Evolutionary conservation across 2,329 filamentous ascomycete species (phyloP).

Genomic region (Aureobasidium melanogenum): DNA sequence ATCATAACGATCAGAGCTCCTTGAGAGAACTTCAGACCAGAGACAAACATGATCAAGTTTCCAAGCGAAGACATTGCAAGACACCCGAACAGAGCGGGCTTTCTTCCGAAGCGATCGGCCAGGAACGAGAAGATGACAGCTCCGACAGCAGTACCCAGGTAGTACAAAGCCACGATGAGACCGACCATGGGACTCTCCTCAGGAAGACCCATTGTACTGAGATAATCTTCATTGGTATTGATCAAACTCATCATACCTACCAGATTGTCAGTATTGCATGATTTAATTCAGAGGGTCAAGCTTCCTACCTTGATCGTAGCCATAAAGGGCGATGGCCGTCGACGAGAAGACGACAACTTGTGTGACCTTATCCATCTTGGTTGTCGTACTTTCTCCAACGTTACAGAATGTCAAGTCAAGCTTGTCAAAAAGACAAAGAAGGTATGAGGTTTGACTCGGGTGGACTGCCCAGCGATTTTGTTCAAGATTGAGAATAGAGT

Average conservation of each 20-base stretch:
- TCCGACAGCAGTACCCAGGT: slow-evolving; percentile 51
- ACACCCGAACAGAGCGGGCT: slow-evolving; percentile 47
- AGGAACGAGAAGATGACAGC: slow-evolving; percentile 48
- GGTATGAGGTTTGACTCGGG: not conserved
- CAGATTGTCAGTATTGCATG: not conserved
- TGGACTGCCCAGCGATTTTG: not conserved
- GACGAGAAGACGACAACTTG: slow-evolving; percentile 46
- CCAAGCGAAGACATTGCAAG: slow-evolving; percentile 46
- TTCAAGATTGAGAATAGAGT: not conserved
- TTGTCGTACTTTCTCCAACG: slow-evolving; percentile 15
- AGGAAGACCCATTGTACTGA: slow-evolving; percentile 47
- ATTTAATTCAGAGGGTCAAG: not conserved
- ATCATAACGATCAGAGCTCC: slow-evolving; percentile 42
- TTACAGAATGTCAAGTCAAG: not conserved
- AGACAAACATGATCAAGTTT: slow-evolving; percentile 52
- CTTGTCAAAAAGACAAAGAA: not conserved
- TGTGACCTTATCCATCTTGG: slow-evolving; percentile 22
- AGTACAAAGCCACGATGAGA: slow-evolving; percentile 53
- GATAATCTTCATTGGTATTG: slow-evolving; percentile 48
- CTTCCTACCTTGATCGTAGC: slow-evolving; percentile 32
- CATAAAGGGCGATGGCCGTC: slow-evolving; percentile 47
- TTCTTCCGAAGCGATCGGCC: slow-evolving; percentile 46
- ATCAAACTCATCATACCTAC: slow-evolving; percentile 46
- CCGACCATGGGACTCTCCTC: slow-evolving; percentile 46
- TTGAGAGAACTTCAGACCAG: slow-evolving; percentile 39